Base-by-base conservation (phyloP, 768 basidiomycete species). In the Mycena kentingensis region DNA sequence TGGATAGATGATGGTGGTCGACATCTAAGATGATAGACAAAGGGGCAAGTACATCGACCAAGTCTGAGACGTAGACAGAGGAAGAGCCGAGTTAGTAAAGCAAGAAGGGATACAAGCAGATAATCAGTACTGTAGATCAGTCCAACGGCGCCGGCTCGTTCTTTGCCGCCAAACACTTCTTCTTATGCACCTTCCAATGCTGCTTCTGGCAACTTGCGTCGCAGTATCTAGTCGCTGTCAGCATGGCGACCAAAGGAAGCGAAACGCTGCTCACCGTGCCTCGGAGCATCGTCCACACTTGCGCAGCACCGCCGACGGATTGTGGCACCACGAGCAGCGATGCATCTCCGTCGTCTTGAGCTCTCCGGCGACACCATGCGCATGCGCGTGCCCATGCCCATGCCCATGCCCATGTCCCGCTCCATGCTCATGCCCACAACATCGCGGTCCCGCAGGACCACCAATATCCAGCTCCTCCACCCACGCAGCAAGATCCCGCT, bases 241-340 rank as follows among this genome's bases (percentile, higher is more conserved):
- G 37, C 22, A 19, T 24, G 26, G 19, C 12, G 10, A 39, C 19
- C 22, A 42, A 42, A 42, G 13, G 8, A 25, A 26, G 21, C 25
- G 11, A 6, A 25, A 42, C 10, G 41, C 26, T 6, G 19, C 41
- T 11, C n/a, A 42, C 41, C 41, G 21, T 15, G 72, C 67, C 49
- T 65, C 70, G 19, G 54, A 67, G 38, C 77, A 78, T 2, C 73
- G 67, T 10, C 65, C 63, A 52, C 77, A 78, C 57, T 73, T 78
- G 50, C 69, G 66, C 46, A 78, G 57, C 15, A 71, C 68, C 0
- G 76, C 77, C 38, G 74, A 77, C 19, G 74, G 72, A 47, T 75
- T 78, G 12, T 67, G 60, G 49, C 77, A 78, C 65, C 71, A 73
- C 36, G 75, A 73, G 58, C 77, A 79, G 31, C 64, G 57, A 55